A percentile compares a stretch with the other conserved stretches of the same genome.
phyloP scores from a whole-genome alignment of 1,139 yeast species.

The Geotrichum citri-aurantii region DNA sequence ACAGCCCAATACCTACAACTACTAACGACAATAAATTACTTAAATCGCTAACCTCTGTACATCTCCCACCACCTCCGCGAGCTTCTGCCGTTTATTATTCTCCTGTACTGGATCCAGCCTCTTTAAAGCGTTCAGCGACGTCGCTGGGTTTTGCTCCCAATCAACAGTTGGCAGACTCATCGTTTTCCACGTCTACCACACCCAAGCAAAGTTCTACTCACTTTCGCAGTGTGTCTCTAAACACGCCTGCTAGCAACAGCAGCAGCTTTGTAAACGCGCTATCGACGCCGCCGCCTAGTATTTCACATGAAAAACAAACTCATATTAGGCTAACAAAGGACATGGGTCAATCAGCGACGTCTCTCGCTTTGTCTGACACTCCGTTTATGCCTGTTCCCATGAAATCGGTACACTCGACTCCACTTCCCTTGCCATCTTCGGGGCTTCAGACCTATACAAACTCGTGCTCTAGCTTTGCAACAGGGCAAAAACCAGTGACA shows the following conservation, averaged over 20 bases:
- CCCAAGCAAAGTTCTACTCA: not conserved
- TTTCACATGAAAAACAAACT: not conserved
- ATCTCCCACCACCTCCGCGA: constrained; percentile 3
- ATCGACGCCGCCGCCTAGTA: not conserved
- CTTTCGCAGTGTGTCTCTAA: not conserved
- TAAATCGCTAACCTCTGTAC: constrained; percentile 1
- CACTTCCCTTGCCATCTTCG: not conserved
- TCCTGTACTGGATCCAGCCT: not conserved
- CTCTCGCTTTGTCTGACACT: not conserved
- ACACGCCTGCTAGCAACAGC: not conserved
- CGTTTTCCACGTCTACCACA: not conserved
- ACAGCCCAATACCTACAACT: not conserved
- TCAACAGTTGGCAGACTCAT: not conserved
- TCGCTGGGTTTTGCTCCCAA: not conserved
- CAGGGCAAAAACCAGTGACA: not conserved
- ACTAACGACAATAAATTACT: not conserved
- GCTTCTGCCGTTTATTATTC: not conserved
- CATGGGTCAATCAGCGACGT: not conserved
- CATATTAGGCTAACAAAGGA: not conserved
- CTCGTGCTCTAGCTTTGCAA: not conserved
- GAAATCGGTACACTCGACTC: not conserved
- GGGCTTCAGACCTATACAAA: not conserved
- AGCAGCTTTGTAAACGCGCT: not conserved
- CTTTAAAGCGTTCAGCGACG: not conserved
- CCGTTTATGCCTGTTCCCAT: not conserved